Evolutionary conservation across 352 stramenopile species (phyloP).

Genomic region (Pythium phragmiticola): DNA sequence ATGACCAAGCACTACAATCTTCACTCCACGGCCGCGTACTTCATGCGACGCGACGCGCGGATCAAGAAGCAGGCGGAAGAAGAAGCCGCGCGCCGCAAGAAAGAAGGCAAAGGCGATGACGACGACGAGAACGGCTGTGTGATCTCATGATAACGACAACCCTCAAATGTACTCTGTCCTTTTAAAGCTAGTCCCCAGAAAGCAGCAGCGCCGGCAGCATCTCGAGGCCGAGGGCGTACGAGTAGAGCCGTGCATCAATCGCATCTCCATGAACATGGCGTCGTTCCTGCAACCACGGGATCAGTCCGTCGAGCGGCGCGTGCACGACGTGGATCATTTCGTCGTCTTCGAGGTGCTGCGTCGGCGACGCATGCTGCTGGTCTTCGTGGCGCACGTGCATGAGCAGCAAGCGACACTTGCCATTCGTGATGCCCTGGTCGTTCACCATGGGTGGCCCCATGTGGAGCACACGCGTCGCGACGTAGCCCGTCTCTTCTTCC

Average conservation of each 20-base stretch:
- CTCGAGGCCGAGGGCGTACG: conserved; percentile 52
- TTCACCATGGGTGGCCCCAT: conserved; percentile 79
- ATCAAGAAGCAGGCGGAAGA: conserved; percentile 51
- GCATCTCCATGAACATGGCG: conserved; percentile 40
- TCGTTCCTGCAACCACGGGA: conserved; percentile 53
- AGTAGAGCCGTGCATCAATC: conserved; percentile 60
- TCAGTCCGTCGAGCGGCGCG: conserved; percentile 56
- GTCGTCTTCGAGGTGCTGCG: conserved; percentile 59
- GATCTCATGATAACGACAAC: conserved; percentile 25
- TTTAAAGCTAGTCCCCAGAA: background rate
- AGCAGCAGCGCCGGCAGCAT: conserved; percentile 25
- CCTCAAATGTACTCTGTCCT: background rate
- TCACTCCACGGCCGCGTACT: conserved; percentile 60
- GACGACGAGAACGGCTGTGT: conserved; percentile 26
- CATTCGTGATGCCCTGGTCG: conserved; percentile 79
- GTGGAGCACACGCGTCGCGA: conserved; percentile 60
- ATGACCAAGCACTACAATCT: conserved; percentile 77
- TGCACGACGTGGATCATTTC: conserved; percentile 74
- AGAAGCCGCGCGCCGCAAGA: conserved; percentile 35
- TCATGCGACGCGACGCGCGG: conserved; percentile 66
- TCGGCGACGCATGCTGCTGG: conserved; percentile 24
- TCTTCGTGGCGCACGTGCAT: conserved; percentile 46
- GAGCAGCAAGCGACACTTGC: conserved; percentile 62
- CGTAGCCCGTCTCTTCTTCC: conserved; percentile 89
- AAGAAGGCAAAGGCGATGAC: conserved; percentile 24